phyloP scores from a whole-genome alignment of 768 basidiomycete genomes.

The Suillus subalutaceus region DNA sequence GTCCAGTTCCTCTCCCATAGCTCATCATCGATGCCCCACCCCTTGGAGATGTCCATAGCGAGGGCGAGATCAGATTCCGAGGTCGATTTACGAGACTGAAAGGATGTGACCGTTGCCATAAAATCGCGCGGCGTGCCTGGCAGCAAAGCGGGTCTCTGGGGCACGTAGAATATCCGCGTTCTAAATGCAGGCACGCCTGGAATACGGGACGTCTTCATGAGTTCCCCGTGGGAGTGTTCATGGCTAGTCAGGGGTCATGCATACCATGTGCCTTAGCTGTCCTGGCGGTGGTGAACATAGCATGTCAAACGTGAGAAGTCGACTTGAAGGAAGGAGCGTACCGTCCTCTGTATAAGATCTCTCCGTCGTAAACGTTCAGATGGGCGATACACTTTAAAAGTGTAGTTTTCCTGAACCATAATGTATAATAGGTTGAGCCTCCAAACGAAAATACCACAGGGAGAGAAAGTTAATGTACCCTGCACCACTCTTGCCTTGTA shows the following conservation, averaged over 20 bases:
- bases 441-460: not conserved
- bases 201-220: not conserved
- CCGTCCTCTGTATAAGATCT: constrained; percentile 69
- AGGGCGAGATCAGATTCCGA: constrained; percentile 32
- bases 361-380: constrained; percentile 69
- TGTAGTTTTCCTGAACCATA: constrained; percentile 57
- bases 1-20: constrained; percentile 85
- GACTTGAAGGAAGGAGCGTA: constrained; percentile 33
- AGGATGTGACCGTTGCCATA: constrained; percentile 55
- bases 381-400: constrained; percentile 85
- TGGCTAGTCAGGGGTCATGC: constrained; percentile 15
- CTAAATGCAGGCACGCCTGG: constrained; percentile 78
- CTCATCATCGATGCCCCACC: constrained; percentile 67
- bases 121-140: constrained; percentile 81
- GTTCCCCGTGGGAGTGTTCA: constrained; percentile 4
- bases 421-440: not conserved
- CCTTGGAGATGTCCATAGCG: constrained; percentile 55
- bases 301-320: not conserved
- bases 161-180: constrained; percentile 81
- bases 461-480: constrained; percentile 46
- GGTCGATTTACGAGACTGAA: constrained; percentile 44
- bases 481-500: constrained; percentile 81
- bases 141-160: constrained; percentile 86
- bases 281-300: constrained; percentile 31
- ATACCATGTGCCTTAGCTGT: constrained; percentile 53